Conservation (phyloP, 768 basidiomycete species). For the Suillus americanus region DNA sequence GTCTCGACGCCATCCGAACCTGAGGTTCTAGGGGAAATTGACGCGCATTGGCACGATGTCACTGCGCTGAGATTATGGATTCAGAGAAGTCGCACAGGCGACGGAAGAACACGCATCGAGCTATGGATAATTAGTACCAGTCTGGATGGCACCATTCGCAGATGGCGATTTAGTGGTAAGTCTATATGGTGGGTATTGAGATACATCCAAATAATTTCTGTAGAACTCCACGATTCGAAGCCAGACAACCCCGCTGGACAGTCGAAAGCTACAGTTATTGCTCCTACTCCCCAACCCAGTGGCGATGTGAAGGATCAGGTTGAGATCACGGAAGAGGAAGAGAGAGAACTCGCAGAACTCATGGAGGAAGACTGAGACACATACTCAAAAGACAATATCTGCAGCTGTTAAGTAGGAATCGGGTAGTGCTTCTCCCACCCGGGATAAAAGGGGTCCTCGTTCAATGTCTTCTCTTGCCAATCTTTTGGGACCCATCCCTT, state of each 20-base stretch:
- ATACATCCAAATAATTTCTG: neutral
- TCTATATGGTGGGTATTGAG: neutral
- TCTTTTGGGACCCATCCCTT: slow-evolving; percentile 43
- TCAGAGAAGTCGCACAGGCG: slow-evolving; percentile 44
- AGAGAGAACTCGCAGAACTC: slow-evolving; percentile 83
- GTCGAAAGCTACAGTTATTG: slow-evolving; percentile 17
- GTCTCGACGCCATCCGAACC: slow-evolving; percentile 66
- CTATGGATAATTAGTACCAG: slow-evolving; percentile 84
- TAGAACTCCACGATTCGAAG: slow-evolving; percentile 29
- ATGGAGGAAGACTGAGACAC: slow-evolving; percentile 40
- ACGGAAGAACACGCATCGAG: slow-evolving; percentile 53
- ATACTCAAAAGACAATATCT: neutral
- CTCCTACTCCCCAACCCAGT: slow-evolving; percentile 28
- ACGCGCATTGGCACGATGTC: slow-evolving; percentile 92
- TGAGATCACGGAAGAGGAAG: slow-evolving; percentile 83
- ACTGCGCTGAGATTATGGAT: slow-evolving; percentile 75
- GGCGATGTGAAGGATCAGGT: slow-evolving; percentile 29
- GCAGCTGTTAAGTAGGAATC: slow-evolving; percentile 8
- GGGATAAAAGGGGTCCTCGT: slow-evolving; percentile 53
- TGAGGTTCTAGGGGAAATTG: slow-evolving; percentile 68
- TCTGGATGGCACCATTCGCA: slow-evolving; percentile 84
- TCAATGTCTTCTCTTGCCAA: slow-evolving; percentile 50
- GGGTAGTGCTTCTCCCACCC: slow-evolving; percentile 38
- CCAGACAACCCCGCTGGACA: slow-evolving; percentile 20
- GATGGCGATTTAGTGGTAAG: slow-evolving; percentile 75